phyloP scores from a whole-genome alignment of 495 filamentous ascomycete species.

The Lichina pygmaea region DNA sequence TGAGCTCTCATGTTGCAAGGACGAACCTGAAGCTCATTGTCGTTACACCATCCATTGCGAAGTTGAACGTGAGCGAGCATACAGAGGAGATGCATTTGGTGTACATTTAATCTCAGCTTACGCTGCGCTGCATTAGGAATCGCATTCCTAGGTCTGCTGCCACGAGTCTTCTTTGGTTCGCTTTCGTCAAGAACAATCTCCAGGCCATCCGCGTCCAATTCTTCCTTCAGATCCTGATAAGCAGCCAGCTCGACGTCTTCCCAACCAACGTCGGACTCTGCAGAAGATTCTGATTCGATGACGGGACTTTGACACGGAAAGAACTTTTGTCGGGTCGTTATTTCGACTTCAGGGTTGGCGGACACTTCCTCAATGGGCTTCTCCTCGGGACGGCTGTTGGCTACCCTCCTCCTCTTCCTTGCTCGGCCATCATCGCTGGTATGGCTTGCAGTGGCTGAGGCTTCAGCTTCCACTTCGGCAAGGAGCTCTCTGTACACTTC shows the following conservation, averaged over 20 bases:
- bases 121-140: constrained; percentile 43
- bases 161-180: constrained; percentile 13
- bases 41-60: constrained; percentile 78
- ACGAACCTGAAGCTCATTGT: constrained; percentile 31
- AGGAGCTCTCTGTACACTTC: constrained; percentile 43
- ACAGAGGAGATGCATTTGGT: constrained; percentile 70
- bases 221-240: constrained; percentile 1
- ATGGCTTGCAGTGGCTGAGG: constrained; percentile 5
- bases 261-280: constrained; percentile 41
- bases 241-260: constrained; percentile 36
- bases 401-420: constrained; percentile 19
- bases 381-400: not conserved
- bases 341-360: not conserved
- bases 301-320: too few relatives aligned
- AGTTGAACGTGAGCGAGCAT: constrained; percentile 45
- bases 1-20: not conserved
- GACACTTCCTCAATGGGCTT: not conserved
- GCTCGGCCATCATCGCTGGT: constrained; percentile 12
- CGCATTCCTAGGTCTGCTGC: constrained; percentile 20
- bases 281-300: constrained; percentile 11
- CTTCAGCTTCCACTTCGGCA: constrained; percentile 16
- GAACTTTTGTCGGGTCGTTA: too few relatives aligned
- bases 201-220: constrained; percentile 16
- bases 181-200: constrained; percentile 30
- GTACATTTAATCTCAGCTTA: constrained; percentile 41